These are phyloP conservation scores for Trichoderma pleuroti DNA, from an alignment of 2,329 filamentous ascomycete species.

Conservation along the genomic window DNA sequence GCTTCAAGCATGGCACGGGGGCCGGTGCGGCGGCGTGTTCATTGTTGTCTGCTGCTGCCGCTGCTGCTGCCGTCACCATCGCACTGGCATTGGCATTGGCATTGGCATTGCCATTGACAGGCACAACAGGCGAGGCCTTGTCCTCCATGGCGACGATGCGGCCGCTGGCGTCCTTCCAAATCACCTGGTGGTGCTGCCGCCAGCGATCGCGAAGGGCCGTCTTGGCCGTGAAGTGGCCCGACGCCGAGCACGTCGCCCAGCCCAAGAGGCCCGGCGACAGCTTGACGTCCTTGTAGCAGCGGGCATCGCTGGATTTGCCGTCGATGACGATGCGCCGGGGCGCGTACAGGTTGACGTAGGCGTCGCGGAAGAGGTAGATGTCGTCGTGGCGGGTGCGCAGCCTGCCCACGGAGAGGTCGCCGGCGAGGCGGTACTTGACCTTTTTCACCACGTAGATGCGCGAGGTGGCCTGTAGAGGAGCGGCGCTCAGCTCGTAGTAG, in stretches of 20 bases:
- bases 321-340: constrained; percentile 14
- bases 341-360: constrained; percentile 14
- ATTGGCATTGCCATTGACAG: not conserved
- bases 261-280: constrained; percentile 5
- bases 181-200: constrained; percentile 10
- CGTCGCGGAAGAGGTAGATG: constrained; percentile 10
- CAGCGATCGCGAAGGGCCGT: constrained; percentile 4
- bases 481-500: constrained; percentile 12
- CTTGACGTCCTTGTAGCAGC: constrained; percentile 11
- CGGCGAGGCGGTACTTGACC: constrained; percentile 10
- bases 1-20: constrained; percentile 3
- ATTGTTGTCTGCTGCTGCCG: not conserved
- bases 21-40: not conserved
- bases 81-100: not conserved
- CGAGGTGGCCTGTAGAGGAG: constrained; percentile 4
- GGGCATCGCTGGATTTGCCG: constrained; percentile 8
- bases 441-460: constrained; percentile 13
- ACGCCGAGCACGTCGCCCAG: constrained; percentile 8
- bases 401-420: not conserved
- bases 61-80: not conserved
- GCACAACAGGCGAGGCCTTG: not conserved
- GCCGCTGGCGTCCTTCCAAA: constrained; percentile 13
- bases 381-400: constrained; percentile 10
- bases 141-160: constrained; percentile 15
- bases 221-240: constrained; percentile 5